Base-by-base conservation (phyloP, 352 stramenopile genomes). In the Pythium rhizo-oryzae region DNA sequence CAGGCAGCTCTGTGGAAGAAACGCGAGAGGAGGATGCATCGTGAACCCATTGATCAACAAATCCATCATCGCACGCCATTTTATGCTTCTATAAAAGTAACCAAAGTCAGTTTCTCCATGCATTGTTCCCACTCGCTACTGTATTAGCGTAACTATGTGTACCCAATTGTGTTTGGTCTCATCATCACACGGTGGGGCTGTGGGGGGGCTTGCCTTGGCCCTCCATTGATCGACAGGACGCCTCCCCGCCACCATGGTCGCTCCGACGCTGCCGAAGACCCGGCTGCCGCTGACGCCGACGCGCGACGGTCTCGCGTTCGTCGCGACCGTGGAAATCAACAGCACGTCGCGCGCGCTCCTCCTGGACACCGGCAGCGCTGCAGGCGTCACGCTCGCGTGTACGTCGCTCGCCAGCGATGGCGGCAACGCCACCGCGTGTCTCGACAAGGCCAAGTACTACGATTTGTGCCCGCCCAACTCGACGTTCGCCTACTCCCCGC, bases 321-420 rank as follows among this genome's bases (percentile, higher is more conserved):
- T n/a, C 4, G 35, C 35, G 54, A 61, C 35, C 54, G 54, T 61
- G 4, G 21, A 24, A 18, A 35, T 61, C 9, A 33, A 61, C 54
- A 33, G 6, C 24, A 50, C 35, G 18, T 33, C 54, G 8, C 18
- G 28, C n/a, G 6, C 9, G n/a, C 23, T 61, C 9, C 15, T 61
- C 16, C 13, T 61, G 30, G 54, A 61, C 39, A 50, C 54, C 35
- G 6, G 28, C 35, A 51, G 23, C 21, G 24, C 54, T 19, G 50
- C 11, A 1, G 54, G 54, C 23, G 11, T 61, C 8, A 23, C 8
- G 18, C 33, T 61, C 30, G 24, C 54, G 33, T 61, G 54, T 18
- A 24, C 30, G 24, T 41, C 51, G 15, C 24, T 58, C 51, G 23
- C 13, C 28, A 33, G 6, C 28, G 28, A 11, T 4, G 23, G 8